A percentile compares a stretch with the other conserved stretches of the same genome.
Conservation (phyloP, 441 rosid genomes). For the Mallotus repandus region DNA sequence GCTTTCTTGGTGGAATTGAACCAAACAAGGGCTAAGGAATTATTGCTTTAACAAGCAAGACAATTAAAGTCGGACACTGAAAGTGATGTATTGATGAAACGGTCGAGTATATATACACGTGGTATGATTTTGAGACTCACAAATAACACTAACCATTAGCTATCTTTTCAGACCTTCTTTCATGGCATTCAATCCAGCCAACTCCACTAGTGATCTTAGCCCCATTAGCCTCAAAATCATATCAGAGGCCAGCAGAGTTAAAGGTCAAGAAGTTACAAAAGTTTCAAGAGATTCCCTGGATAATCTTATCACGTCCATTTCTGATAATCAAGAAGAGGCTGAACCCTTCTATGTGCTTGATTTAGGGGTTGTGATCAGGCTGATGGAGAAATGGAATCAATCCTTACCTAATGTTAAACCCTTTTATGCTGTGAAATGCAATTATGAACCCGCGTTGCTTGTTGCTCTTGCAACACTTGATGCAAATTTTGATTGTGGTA, state of each 20-base stretch:
- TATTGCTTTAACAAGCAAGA: too few species aligned
- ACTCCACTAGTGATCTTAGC: not conserved
- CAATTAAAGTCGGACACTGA: too few species aligned
- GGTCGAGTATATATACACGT: not conserved
- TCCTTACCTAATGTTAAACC: slow-evolving; percentile 10
- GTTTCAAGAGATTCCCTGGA: not conserved
- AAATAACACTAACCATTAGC: not conserved
- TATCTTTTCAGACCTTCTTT: not conserved
- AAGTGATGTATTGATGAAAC: too few species aligned
- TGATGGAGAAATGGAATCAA: slow-evolving; percentile 12
- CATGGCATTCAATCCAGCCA: not conserved
- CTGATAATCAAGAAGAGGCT: slow-evolving; percentile 1
- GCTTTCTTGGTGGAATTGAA: too few species aligned
- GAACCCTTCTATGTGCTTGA: slow-evolving; percentile 23
- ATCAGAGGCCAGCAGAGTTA: slow-evolving; percentile 6
- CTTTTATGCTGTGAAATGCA: slow-evolving; percentile 21
- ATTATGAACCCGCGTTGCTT: slow-evolving; percentile 13
- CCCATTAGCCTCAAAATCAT: slow-evolving; percentile 3
- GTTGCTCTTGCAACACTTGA: slow-evolving; percentile 15
- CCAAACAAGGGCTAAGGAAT: too few species aligned
- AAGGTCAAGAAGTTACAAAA: not conserved
- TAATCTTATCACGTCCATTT: not conserved
- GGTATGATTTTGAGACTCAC: not conserved
- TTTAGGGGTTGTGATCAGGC: not conserved
- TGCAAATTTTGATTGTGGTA: slow-evolving; percentile 16